Conservation (phyloP, 257 asterid species). For the Solanum corneliomulleri region DNA sequence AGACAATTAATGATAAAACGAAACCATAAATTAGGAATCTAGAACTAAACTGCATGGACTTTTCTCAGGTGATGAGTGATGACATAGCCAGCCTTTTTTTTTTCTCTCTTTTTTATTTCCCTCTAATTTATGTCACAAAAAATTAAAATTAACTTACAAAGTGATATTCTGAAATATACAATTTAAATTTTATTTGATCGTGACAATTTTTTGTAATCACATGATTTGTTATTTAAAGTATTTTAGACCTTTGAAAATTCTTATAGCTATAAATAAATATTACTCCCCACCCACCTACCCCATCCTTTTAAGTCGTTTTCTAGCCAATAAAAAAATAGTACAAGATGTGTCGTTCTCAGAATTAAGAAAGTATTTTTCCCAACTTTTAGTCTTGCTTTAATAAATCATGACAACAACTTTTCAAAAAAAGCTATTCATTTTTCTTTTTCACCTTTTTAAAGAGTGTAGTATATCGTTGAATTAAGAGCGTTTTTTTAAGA, state of each 20-base stretch:
- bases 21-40: not conserved
- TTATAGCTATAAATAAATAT: not conserved
- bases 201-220: not conserved
- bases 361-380: not conserved
- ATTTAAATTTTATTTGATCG: not conserved
- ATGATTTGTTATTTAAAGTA: not conserved
- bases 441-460: not conserved
- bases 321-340: not conserved
- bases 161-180: not conserved
- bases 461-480: not conserved
- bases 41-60: not conserved
- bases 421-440: not conserved
- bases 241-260: not conserved
- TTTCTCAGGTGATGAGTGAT: not conserved
- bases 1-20: not conserved
- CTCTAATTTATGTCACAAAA: not conserved
- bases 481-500: not conserved
- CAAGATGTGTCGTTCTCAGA: not conserved
- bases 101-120: too few species aligned
- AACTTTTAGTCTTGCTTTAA: not conserved
- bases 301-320: not conserved
- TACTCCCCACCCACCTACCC: not conserved
- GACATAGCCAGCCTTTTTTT: not conserved
- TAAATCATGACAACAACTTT: not conserved
- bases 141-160: not conserved